phyloP scores from a whole-genome alignment of 768 basidiomycete species.

The Pleurotus ostreatus region DNA sequence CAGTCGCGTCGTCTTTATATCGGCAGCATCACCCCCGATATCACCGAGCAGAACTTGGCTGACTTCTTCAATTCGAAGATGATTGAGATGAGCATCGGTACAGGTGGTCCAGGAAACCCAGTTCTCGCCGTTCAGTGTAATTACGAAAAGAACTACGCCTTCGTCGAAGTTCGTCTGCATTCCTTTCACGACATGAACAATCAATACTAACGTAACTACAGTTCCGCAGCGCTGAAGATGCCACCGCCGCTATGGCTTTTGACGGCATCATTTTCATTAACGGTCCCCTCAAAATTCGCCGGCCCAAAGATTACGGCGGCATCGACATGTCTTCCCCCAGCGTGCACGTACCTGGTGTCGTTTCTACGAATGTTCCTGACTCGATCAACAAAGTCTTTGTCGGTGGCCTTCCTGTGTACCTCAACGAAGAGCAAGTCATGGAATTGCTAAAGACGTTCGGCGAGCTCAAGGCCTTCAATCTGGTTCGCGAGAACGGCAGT shows the following conservation, averaged over 20 bases:
- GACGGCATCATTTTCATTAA: constrained; percentile 97
- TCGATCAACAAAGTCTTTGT: constrained; percentile 98
- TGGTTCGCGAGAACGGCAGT: constrained; percentile 91
- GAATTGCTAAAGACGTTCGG: constrained; percentile 97
- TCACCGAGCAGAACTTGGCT: constrained; percentile 87
- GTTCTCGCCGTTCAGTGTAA: constrained; percentile 94
- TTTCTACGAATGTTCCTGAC: constrained; percentile 96
- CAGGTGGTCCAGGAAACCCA: constrained; percentile 81
- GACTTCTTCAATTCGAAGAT: constrained; percentile 97
- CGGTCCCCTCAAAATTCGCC: constrained; percentile 93
- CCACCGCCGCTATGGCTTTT: constrained; percentile 94
- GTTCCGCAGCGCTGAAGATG: constrained; percentile 98
- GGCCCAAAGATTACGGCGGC: constrained; percentile 96
- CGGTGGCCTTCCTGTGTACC: constrained; percentile 90
- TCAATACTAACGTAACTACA: constrained; percentile 23
- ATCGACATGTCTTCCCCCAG: constrained; percentile 58
- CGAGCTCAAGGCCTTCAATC: constrained; percentile 95
- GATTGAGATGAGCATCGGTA: constrained; percentile 87
- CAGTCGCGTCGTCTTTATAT: constrained; percentile 96
- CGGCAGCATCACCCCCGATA: constrained; percentile 92
- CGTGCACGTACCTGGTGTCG: constrained; percentile 88
- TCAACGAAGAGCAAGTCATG: constrained; percentile 98
- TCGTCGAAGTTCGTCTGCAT: constrained; percentile 72
- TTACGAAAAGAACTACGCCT: constrained; percentile 98
- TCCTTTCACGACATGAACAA: not conserved